Base-by-base conservation (phyloP, 179 eudicot species). In the Silene vulgaris region DNA sequence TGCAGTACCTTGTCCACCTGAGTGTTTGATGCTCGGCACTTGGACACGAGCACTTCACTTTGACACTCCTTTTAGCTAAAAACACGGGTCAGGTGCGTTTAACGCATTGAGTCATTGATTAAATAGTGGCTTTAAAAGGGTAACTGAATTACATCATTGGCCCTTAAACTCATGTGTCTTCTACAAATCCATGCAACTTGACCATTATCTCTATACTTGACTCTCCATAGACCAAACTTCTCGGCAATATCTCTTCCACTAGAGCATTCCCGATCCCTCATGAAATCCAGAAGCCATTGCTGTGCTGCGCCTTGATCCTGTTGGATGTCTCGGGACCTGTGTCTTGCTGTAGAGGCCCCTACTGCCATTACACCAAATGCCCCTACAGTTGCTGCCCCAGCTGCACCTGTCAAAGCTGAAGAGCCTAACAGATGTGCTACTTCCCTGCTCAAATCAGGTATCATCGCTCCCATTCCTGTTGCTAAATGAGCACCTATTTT, bases 401-500 rank as follows among this genome's bases (percentile, higher is more conserved):
- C 92, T 74, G 90, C 90, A 48, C 97, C 94, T 13, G 80, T 83
- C 54, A 92, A 5, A 9, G 86, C 71, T 2, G 98, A 89, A 60
- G 94, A 86, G 37, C 82, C 89, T 4, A 79, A 75, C 73, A 94
- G 83, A 76, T 87, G 92, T 13, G 89, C 89, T 14, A 91, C 92
- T 87, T 90, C 99, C 73, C 84, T 76, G 85, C 95, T 78, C 75
- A 95, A 80, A 80, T 95, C 91, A 23, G 99, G 99, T 83, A 95
- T 95, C 97, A 95, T 78, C 65, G 84, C 78, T 61, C 99, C 97
- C 96, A 95, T 85, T 20, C 99, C 99, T 67, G 82, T 86, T 65
- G 90, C 97, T 74, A 95, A 84, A 77, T 95, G 99, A 43, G 99
- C 93, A 54, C 99, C 97, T 60, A 95, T 92, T 79, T 92, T 92